Evolutionary conservation across 164 flowering plant species (phyloP).

Genomic region (Amborella trichopoda): DNA sequence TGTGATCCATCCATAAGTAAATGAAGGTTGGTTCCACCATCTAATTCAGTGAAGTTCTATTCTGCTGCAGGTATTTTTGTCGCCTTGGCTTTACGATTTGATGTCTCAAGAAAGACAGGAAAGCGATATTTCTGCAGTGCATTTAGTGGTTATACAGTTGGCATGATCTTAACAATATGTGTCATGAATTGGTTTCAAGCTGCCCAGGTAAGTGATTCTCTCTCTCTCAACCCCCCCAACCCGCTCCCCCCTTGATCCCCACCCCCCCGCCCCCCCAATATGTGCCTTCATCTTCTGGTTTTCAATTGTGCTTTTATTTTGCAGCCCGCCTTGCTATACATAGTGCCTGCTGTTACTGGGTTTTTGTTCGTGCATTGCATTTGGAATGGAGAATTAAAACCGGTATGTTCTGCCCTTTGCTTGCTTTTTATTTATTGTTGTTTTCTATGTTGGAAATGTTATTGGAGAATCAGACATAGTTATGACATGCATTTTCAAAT

Average conservation of each 20-base stretch:
- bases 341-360: constrained; percentile 90
- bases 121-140: constrained; percentile 88
- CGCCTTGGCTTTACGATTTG: constrained; percentile 93
- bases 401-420: constrained; percentile 35
- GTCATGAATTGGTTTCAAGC: constrained; percentile 99
- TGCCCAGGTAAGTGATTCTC: constrained; percentile 56
- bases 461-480: not conserved
- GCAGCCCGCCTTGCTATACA: constrained; percentile 95
- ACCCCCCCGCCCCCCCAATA: too few relatives aligned
- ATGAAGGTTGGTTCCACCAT: too few relatives aligned
- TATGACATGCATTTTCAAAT: not conserved
- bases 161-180: constrained; percentile 67
- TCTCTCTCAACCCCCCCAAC: not conserved
- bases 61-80: constrained; percentile 77
- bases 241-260: too few relatives aligned
- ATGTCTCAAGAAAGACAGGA: constrained; percentile 83
- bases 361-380: constrained; percentile 71
- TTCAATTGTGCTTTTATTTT: constrained; percentile 1
- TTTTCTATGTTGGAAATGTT: not conserved
- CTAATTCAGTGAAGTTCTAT: too few relatives aligned
- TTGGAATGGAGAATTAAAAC: constrained; percentile 91
- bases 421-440: not conserved
- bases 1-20: too few relatives aligned
- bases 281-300: not conserved
- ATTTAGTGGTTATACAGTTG: constrained; percentile 69